Percentiles rank a stretch among this genome's conserved stretches.
Evolutionary conservation across 768 basidiomycete species (phyloP).

Genomic region (Suillus subaureus): DNA sequence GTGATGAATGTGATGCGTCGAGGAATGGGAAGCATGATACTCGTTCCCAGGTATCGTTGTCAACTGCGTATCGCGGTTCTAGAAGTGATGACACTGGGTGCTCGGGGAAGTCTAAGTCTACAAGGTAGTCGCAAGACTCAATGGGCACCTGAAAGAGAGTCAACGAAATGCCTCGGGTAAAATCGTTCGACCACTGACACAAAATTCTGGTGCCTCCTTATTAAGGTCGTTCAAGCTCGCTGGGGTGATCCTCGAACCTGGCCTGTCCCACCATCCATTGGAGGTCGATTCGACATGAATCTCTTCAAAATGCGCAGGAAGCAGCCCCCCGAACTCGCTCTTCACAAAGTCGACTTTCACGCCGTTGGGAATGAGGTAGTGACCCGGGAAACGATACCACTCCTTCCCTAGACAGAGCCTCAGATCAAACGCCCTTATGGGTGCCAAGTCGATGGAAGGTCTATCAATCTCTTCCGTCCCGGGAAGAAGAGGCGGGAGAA

Average conservation of each 20-base stretch:
- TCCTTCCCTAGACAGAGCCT: constrained; percentile 90
- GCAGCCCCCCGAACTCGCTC: constrained; percentile 86
- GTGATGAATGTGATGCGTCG: constrained; percentile 72
- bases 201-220: constrained; percentile 71
- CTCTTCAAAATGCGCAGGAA: constrained; percentile 79
- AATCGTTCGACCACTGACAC: constrained; percentile 52
- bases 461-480: constrained; percentile 45
- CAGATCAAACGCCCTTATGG: constrained; percentile 69
- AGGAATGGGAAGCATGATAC: constrained; percentile 84
- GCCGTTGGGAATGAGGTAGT: constrained; percentile 84
- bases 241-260: constrained; percentile 64
- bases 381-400: constrained; percentile 94
- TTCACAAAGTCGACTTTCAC: constrained; percentile 87
- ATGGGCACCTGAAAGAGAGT: constrained; percentile 57
- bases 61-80: constrained; percentile 81
- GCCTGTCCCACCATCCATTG: constrained; percentile 34
- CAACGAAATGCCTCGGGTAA: constrained; percentile 10
- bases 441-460: constrained; percentile 63
- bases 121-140: constrained; percentile 81
- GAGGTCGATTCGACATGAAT: constrained; percentile 2
- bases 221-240: constrained; percentile 86
- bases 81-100: constrained; percentile 54
- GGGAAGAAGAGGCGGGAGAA: constrained; percentile 52
- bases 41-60: constrained; percentile 75
- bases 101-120: constrained; percentile 86